These are phyloP conservation scores for Hypoxylon intermedium DNA, from an alignment of 495 filamentous ascomycete species.

Conservation along the genomic window DNA sequence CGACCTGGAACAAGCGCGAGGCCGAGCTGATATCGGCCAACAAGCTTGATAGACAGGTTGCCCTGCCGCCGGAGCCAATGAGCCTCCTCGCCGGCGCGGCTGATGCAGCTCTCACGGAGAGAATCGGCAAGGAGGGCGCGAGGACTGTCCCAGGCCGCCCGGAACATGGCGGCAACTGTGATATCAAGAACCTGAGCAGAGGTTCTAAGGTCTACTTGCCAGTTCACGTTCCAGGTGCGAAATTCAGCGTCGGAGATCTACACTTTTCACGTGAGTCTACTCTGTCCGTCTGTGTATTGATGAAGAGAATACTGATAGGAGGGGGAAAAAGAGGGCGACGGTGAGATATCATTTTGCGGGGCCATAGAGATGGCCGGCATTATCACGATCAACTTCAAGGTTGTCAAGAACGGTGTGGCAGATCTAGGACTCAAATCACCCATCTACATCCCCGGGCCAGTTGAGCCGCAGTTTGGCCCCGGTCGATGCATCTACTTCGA, in stretches of 20 bases:
- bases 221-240: conserved; percentile 81
- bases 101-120: conserved; percentile 65
- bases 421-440: conserved; percentile 83
- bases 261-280: conserved; percentile 72
- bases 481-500: conserved; percentile 90
- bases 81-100: conserved; percentile 78
- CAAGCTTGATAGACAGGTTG: conserved; percentile 75
- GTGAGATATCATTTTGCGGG: conserved; percentile 95
- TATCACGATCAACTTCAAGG: conserved; percentile 88
- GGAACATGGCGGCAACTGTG: conserved; percentile 75
- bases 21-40: conserved; percentile 76
- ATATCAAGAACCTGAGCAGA: conserved; percentile 89
- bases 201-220: conserved; percentile 91
- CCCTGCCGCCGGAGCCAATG: conserved; percentile 73
- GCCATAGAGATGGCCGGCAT: conserved; percentile 96
- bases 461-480: conserved; percentile 90
- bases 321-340: conserved; percentile 76
- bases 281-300: background rate
- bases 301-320: background rate
- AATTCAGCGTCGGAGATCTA: conserved; percentile 91
- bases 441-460: conserved; percentile 88
- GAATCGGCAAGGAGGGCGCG: conserved; percentile 86
- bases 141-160: conserved; percentile 83
- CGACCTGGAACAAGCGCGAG: conserved; percentile 82
- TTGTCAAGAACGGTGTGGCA: conserved; percentile 83